Evolutionary conservation across 2,329 filamentous ascomycete species (phyloP), one percentile per base, ranked within the genome.

Genomic region (Cadophora sp.): DNA sequence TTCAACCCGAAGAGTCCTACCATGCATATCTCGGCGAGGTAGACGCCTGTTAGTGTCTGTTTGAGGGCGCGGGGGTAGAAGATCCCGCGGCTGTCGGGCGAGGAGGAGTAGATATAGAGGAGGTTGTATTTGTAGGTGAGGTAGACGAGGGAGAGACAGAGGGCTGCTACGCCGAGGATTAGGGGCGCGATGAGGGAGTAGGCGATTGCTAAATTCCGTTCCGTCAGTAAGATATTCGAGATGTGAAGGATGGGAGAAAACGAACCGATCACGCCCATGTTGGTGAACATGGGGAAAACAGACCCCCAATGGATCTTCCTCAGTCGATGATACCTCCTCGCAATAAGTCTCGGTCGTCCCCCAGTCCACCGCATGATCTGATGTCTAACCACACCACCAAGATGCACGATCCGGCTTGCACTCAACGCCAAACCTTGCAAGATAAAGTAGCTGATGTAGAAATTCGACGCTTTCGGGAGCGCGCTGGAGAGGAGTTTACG

Each of bases 371-470:
- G 85, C 56, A 87, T 80, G 1, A 89, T 74, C 59, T 86, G 81
- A 73, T 84, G 85, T 4, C 88, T 71, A 39, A 90, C 79, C 27
- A 91, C 77, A 20, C 87, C 87, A 14, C 79, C 81, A 47, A 90
- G 82, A 70, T 88, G 87, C 30, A 90, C 78, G 14, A 91, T 77
- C 20, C 85, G 83, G 60, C 84, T 83, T 1, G 87, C 82, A 43
- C 87, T 86, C 75, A 89, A 87, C 1, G 85, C 87, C 65, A 91
- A 78, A 1, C 88, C 89, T 74, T 91, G 88, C 1, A 91, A 79
- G 45, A 91, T 83, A 68, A 91, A 89, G 76, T 91, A 91, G 0
- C 86, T 86, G 9, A 91, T 82, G 74, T 91, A 91, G 74, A 91
- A 91, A 73, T 89, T 91, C 41, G 87, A 87, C 2, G 88, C 86